Conservation (phyloP, 495 filamentous ascomycete species). For the Oidiodendron maius region DNA sequence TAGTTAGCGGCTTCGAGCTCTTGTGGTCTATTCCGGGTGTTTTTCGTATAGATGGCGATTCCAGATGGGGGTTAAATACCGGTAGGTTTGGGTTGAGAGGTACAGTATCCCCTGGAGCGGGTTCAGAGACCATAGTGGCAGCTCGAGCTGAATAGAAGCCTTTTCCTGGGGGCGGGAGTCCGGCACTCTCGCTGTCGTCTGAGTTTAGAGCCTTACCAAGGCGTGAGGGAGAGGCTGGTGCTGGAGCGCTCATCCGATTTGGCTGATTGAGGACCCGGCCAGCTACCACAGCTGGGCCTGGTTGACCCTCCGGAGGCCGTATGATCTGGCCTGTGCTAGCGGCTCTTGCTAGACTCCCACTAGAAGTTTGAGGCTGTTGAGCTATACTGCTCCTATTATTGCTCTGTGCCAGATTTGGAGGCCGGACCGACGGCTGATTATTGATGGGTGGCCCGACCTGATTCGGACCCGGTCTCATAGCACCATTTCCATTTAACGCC, state of each 20-base stretch:
- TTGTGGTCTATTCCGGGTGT: conserved; percentile 81
- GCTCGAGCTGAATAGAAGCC: conserved; percentile 78
- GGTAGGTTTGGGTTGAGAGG: conserved; percentile 35
- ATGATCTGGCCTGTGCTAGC: conserved; percentile 10
- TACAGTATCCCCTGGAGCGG: conserved; percentile 33
- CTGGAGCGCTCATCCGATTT: conserved; percentile 15
- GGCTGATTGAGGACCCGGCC: conserved; percentile 20
- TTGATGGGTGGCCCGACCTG: conserved; percentile 23
- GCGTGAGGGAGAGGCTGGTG: conserved; percentile 16
- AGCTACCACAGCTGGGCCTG: conserved; percentile 3
- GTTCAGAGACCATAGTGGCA: conserved; percentile 37
- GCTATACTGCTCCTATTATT: neutral
- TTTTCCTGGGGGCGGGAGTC: conserved; percentile 25
- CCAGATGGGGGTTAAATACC: conserved; percentile 73
- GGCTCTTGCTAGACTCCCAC: conserved; percentile 15
- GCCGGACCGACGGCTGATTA: conserved; percentile 13
- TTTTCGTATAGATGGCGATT: conserved; percentile 83
- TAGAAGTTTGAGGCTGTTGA: conserved; percentile 21
- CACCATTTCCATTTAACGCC: conserved; percentile 19
- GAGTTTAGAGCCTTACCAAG: conserved; percentile 2
- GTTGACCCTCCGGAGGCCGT: conserved; percentile 4
- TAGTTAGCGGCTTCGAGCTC: conserved; percentile 17
- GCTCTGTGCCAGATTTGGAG: conserved; percentile 5
- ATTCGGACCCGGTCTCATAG: conserved; percentile 1
- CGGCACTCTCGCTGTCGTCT: neutral